Conservation (phyloP, 2,329 filamentous ascomycete genomes). For the Ophiocordyceps polyrhachis-furcata region DNA sequence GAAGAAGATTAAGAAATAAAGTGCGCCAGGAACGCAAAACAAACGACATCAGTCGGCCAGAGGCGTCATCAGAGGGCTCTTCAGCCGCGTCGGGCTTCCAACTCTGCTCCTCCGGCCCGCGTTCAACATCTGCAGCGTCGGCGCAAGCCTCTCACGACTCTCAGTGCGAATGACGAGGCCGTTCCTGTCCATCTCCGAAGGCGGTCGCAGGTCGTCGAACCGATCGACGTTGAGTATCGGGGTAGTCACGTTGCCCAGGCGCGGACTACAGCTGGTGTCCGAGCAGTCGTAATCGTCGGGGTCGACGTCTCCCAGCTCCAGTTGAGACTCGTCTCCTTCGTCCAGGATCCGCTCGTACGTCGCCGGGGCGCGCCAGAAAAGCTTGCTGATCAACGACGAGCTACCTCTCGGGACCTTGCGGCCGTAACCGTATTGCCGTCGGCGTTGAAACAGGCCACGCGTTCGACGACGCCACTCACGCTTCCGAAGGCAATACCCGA, state of each 20-base stretch:
- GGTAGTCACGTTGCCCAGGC: constrained; percentile 42
- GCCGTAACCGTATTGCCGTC: constrained; percentile 8
- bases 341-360: constrained; percentile 75
- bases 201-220: constrained; percentile 26
- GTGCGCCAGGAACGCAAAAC: neutral
- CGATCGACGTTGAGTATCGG: constrained; percentile 38
- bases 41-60: constrained; percentile 19
- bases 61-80: constrained; percentile 36
- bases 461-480: constrained; percentile 45
- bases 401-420: constrained; percentile 29
- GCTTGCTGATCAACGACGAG: constrained; percentile 37
- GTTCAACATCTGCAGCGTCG: constrained; percentile 32
- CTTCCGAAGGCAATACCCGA: constrained; percentile 58
- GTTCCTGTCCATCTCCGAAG: constrained; percentile 39
- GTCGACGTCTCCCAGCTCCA: constrained; percentile 55
- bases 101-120: constrained; percentile 38
- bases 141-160: constrained; percentile 59
- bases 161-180: constrained; percentile 70
- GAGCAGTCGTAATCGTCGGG: constrained; percentile 46
- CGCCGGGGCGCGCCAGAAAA: constrained; percentile 40
- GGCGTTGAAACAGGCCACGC: constrained; percentile 10
- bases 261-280: constrained; percentile 38
- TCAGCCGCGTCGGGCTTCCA: constrained; percentile 37
- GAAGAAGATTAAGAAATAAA: neutral
- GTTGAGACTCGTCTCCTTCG: constrained; percentile 54